Evolutionary conservation across 345 rosid species (phyloP).

Genomic region (Pseudoturritis turrita): DNA sequence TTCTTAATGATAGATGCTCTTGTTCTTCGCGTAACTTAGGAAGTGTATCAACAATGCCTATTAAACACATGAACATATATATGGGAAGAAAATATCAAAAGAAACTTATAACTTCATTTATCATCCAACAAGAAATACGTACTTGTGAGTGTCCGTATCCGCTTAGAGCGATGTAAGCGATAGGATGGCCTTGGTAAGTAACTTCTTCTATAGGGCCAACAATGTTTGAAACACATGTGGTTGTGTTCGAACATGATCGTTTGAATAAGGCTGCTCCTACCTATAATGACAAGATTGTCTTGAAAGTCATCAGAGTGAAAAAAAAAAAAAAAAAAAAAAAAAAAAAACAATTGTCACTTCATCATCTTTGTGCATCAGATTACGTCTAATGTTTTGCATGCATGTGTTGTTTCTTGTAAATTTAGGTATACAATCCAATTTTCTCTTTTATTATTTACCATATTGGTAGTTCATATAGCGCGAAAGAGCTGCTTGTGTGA

Average conservation of each 20-base stretch:
- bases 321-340: too few species aligned
- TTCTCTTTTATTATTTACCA: too few species aligned
- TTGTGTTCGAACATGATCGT: slow-evolving; percentile 29
- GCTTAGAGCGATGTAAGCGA: slow-evolving; percentile 46
- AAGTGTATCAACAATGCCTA: slow-evolving; percentile 64
- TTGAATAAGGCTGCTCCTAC: slow-evolving; percentile 19
- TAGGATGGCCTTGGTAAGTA: slow-evolving; percentile 42
- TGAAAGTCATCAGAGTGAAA: not conserved
- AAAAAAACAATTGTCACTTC: too few species aligned
- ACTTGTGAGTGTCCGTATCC: slow-evolving; percentile 45
- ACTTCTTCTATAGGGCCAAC: slow-evolving; percentile 49
- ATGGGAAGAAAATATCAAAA: slow-evolving; percentile 18
- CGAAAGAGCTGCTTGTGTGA: too few species aligned
- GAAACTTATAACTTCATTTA: too few species aligned
- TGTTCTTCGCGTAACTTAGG: slow-evolving; percentile 56
- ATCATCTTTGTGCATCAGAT: too few species aligned
- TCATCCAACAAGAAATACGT: too few species aligned
- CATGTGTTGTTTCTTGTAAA: too few species aligned
- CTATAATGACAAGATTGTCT: slow-evolving; percentile 20
- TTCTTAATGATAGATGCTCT: too few species aligned
- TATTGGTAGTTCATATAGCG: too few species aligned
- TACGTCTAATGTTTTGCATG: too few species aligned
- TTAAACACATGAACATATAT: not conserved
- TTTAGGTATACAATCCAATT: too few species aligned
- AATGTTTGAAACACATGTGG: slow-evolving; percentile 42